Conservation (phyloP, 495 filamentous ascomycete genomes). For the Penicillium malachiteum region DNA sequence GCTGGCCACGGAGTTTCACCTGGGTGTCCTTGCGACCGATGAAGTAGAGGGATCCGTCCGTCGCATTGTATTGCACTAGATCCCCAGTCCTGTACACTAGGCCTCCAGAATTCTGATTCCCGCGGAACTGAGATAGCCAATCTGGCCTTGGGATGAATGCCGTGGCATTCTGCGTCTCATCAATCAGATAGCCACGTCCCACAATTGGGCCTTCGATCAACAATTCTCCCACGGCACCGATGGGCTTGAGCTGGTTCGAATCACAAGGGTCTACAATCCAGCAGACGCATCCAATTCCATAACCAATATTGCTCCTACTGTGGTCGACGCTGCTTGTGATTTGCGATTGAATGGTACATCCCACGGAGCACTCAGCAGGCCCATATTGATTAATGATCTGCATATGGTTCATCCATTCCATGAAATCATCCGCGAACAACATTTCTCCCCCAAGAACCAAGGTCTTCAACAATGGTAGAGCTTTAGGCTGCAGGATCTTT, state of each 20-base stretch:
- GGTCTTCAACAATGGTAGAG: background rate
- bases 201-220: background rate
- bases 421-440: background rate
- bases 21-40: conserved; percentile 7
- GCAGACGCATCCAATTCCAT: background rate
- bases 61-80: background rate
- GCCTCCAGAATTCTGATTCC: too few relatives aligned
- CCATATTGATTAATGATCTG: background rate
- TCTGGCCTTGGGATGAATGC: background rate
- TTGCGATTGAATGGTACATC: background rate
- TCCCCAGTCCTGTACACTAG: background rate
- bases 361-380: background rate
- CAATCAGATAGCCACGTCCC: background rate
- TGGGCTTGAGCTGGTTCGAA: background rate
- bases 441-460: background rate
- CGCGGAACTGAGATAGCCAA: too few relatives aligned
- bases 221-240: background rate
- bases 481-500: background rate
- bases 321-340: too few relatives aligned
- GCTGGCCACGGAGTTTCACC: conserved; percentile 34
- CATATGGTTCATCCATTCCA: background rate
- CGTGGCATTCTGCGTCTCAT: background rate
- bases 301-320: background rate
- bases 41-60: conserved; percentile 15
- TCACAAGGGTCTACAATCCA: background rate